Percentiles rank a stretch among this genome's conserved stretches.
phyloP scores from a whole-genome alignment of 345 rosid species.

The Brassica incana region DNA sequence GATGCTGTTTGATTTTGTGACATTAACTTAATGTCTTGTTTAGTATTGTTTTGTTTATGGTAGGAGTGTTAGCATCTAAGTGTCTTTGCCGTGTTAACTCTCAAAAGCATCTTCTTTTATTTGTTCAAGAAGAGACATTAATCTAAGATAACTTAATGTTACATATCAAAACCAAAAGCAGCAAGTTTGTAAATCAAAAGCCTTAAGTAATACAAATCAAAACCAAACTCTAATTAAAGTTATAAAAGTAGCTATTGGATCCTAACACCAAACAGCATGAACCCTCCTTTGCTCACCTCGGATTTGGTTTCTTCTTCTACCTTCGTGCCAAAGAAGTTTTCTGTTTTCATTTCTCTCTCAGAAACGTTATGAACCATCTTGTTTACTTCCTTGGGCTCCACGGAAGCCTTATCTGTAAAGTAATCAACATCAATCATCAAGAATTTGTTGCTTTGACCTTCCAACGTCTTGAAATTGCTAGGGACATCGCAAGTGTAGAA shows the following conservation, averaged over 20 bases:
- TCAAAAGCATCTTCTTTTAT: not conserved
- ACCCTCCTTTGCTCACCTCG: constrained; percentile 26
- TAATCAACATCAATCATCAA: constrained; percentile 47
- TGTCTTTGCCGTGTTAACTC: not conserved
- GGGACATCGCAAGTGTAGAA: not conserved
- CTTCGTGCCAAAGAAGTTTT: constrained; percentile 1
- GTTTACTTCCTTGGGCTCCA: constrained; percentile 15
- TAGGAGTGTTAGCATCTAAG: constrained; percentile 7
- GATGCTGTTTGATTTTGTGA: constrained; percentile 11
- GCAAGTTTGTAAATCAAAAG: not conserved
- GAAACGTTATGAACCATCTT: not conserved
- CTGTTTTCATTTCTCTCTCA: constrained; percentile 20
- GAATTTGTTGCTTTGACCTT: constrained; percentile 35
- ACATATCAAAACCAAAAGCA: constrained; percentile 8
- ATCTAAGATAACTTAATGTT: not conserved
- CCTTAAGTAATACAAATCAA: constrained; percentile 19
- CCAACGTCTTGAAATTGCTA: constrained; percentile 7
- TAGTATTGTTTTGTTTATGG: not conserved
- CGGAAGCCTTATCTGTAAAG: not conserved
- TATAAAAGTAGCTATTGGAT: constrained; percentile 37
- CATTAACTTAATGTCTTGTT: not conserved
- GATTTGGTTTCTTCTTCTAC: constrained; percentile 37
- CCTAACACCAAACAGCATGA: constrained; percentile 56
- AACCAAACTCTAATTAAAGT: constrained; percentile 13
- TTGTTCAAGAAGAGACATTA: not conserved